Evolutionary conservation across 768 basidiomycete genomes (phyloP).

Genomic region (Kwoniella dejecticola): DNA sequence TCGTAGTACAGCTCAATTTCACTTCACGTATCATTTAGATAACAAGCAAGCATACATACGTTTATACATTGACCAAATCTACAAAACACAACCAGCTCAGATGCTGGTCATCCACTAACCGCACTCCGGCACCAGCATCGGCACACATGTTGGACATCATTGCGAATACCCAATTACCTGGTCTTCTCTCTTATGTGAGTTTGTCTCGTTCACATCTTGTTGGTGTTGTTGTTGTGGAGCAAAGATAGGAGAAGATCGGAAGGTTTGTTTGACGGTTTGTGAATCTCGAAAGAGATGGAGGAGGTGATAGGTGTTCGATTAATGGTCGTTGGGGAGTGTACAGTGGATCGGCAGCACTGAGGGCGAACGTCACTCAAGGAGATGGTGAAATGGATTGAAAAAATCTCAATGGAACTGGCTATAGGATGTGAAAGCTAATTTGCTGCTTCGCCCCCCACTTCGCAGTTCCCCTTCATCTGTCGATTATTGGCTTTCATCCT

Average conservation of each 20-base stretch:
- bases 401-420: too few species aligned
- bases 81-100: not conserved
- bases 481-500: conserved; percentile 25
- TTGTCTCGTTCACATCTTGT: not conserved
- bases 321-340: too few species aligned
- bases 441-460: not conserved
- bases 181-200: conserved; percentile 24
- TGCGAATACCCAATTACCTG: conserved; percentile 14
- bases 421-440: not conserved
- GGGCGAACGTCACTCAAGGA: too few species aligned
- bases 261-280: not conserved
- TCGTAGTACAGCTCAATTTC: too few species aligned
- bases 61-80: too few species aligned
- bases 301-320: too few species aligned
- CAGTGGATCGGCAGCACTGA: too few species aligned
- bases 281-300: not conserved
- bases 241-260: not conserved
- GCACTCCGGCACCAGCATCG: not conserved
- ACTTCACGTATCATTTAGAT: too few species aligned
- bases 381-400: too few species aligned
- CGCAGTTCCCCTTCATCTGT: conserved; percentile 31
- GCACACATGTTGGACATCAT: conserved; percentile 15
- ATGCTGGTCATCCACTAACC: not conserved
- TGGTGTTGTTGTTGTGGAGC: not conserved
- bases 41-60: too few species aligned